Evolutionary conservation across 108 stramenopile genomes (phyloP), one percentile per base, ranked within the genome.

Genomic region (Stephanodiscus triporus): DNA sequence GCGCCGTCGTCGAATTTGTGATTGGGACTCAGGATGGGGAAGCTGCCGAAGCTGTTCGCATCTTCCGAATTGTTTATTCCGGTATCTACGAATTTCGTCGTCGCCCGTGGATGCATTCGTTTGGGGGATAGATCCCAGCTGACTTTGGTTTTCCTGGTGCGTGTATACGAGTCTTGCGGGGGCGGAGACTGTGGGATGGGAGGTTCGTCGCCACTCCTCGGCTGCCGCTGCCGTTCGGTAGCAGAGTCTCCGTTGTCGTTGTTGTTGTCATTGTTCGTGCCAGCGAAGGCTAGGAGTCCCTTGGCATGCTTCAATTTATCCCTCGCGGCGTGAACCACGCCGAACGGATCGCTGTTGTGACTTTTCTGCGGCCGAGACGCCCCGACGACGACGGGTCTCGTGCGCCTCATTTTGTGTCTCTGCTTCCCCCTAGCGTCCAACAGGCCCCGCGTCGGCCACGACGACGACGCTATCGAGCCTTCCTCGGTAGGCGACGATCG

Each of bases 361-460:
- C 6, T 13, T 30, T 6, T 49, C 43, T 34, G 1, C 14, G 3
- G 43, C 0, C 43, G 43, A 0, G n/a, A n/a, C n/a, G n/a, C n/a
- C n/a, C n/a, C 40, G 40, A 40, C 40, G 40, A 9, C 11, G 40
- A 9, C 40, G 8, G 37, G 30, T 17, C 2, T 11, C 29, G 19
- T 24, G 19, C 38, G 45, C 64, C 65, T 77, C 63, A 78, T 66
- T 43, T 72, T 78, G 29, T 26, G 37, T 37, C 70, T 34, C 57
- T 78, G 77, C 27, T 72, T 78, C 56, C 77, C 77, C n/a, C 77
- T 60, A 11, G 66, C 70, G 24, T 78, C 77, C 38, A 67, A 53
- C 32, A 78, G 37, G 17, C 64, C 77, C 6, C 67, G 70, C n/a
- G 20, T 66, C 0, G 58, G 56, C 70, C 65, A 75, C 36, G 22